Evolutionary conservation across 129 eudicot species (phyloP).

Genomic region (Flaveria trinervia): DNA sequence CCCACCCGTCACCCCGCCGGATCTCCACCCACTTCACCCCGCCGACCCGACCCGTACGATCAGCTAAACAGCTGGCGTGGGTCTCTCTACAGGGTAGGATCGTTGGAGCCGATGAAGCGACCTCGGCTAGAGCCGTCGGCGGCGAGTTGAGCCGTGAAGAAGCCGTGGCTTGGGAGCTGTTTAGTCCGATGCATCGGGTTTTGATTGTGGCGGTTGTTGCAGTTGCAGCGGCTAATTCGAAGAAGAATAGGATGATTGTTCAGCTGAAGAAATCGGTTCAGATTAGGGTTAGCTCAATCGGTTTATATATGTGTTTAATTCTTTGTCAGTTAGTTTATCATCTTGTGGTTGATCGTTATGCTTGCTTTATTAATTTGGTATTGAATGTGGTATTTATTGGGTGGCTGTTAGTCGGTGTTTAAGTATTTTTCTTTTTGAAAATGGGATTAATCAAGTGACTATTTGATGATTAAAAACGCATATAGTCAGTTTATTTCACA

Average conservation of each 20-base stretch:
- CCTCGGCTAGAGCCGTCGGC: slow-evolving; percentile 50
- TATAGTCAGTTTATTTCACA: no score
- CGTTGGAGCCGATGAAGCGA: slow-evolving; percentile 77
- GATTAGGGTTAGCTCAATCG: slow-evolving; percentile 59
- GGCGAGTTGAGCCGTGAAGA: slow-evolving; percentile 48
- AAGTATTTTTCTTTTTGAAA: neutral
- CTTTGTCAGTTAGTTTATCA: neutral
- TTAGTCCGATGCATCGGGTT: slow-evolving; percentile 78
- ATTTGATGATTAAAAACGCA: no score
- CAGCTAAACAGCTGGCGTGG: slow-evolving; percentile 62
- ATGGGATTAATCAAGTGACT: slow-evolving; percentile 1
- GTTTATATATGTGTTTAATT: neutral
- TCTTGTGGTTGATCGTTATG: neutral
- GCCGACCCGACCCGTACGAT: slow-evolving; percentile 54
- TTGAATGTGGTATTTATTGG: neutral
- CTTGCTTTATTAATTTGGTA: neutral
- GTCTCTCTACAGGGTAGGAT: slow-evolving; percentile 73
- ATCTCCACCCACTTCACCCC: slow-evolving; percentile 70
- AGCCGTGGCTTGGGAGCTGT: slow-evolving; percentile 76
- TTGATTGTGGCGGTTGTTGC: slow-evolving; percentile 70
- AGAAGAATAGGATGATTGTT: slow-evolving; percentile 55
- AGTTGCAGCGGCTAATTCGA: slow-evolving; percentile 51
- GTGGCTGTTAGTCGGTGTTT: neutral
- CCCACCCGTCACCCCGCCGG: slow-evolving; percentile 60
- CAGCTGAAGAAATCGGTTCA: slow-evolving; percentile 56